Base-by-base conservation (phyloP, 768 basidiomycete species). In the Mycena polygramma region DNA sequence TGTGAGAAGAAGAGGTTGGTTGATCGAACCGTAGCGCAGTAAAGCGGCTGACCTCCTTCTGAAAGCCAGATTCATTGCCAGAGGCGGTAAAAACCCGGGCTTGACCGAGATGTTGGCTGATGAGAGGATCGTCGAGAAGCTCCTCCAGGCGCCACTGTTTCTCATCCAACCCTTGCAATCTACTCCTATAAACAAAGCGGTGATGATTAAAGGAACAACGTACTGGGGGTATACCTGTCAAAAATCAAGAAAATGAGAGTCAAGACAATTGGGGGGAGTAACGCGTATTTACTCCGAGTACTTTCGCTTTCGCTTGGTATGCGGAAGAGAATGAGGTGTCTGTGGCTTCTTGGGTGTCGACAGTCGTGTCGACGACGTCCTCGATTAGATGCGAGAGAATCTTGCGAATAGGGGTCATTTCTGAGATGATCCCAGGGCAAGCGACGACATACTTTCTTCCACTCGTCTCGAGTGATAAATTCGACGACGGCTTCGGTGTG, bases 151-250 rank as follows among this genome's bases (percentile, higher is more conserved):
- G 57, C 72, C 72, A 73, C 0, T 36, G 30, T 10, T 48, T 35
- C n/a, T 20, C 2, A 15, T 48, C 15, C 4, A 73, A 43, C 15
- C 45, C 6, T 22, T 37, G 37, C 7, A 73, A 24, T 39, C 71
- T 73, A 52, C 26, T 37, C 7, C 11, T 13, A 39, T 66, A 36
- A 62, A 36, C 14, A 26, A 35, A 2, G 39, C 36, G 19, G 22
- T 15, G 6, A 43, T 24, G 19, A 62, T 37, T 0, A 13, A 39
- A 20, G 20, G 46, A 57, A 6, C 30, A 24, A 68, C 72, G 48
- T 54, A 73, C 72, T 68, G 52, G 0, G 72, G 72, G 17, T 63
- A 73, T 46, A 73, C 53, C 69, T 70, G 17, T 24, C 13, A 26
- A 26, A 35, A n/a, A 48, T 35, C 14, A 13, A 36, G 11, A 43